Percentiles rank a stretch among this genome's conserved stretches.
Conservation (phyloP, 1,139 yeast genomes). For the Candida labiduridarum region DNA sequence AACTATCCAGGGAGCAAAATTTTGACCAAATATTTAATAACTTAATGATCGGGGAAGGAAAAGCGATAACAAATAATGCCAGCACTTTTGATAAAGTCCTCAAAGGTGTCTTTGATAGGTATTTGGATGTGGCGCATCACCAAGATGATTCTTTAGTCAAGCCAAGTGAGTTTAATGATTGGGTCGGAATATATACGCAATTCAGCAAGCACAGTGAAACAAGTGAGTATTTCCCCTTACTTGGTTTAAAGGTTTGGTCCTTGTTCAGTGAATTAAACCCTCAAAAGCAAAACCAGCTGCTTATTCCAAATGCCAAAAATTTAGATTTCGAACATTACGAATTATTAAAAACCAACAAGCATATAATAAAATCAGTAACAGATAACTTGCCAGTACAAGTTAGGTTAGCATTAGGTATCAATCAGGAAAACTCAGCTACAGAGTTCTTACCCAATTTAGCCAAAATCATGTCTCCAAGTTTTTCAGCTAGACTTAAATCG, state of each 20-base stretch:
- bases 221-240: slow-evolving; percentile 55
- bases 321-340: slow-evolving; percentile 48
- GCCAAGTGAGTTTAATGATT: slow-evolving; percentile 70
- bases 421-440: slow-evolving; percentile 30
- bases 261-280: slow-evolving; percentile 64
- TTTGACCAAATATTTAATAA: slow-evolving; percentile 41
- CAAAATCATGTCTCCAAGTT: slow-evolving; percentile 47
- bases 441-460: slow-evolving; percentile 50
- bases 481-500: slow-evolving; percentile 29
- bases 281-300: slow-evolving; percentile 26
- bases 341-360: slow-evolving; percentile 30
- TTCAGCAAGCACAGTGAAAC: slow-evolving; percentile 47
- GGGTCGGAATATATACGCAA: slow-evolving; percentile 72
- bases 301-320: slow-evolving; percentile 41
- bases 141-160: slow-evolving; percentile 67
- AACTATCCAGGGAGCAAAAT: slow-evolving; percentile 48
- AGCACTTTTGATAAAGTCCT: slow-evolving; percentile 64
- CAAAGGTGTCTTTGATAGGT: slow-evolving; percentile 72
- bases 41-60: slow-evolving; percentile 39
- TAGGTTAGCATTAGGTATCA: slow-evolving; percentile 31
- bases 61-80: slow-evolving; percentile 46
- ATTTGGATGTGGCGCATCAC: slow-evolving; percentile 51
- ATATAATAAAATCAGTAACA: slow-evolving; percentile 26
- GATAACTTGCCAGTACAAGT: slow-evolving; percentile 32
- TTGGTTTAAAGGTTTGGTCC: slow-evolving; percentile 65